These are phyloP conservation scores for Mycena rebaudengoi DNA, from an alignment of 768 basidiomycete species.

Conservation along the genomic window DNA sequence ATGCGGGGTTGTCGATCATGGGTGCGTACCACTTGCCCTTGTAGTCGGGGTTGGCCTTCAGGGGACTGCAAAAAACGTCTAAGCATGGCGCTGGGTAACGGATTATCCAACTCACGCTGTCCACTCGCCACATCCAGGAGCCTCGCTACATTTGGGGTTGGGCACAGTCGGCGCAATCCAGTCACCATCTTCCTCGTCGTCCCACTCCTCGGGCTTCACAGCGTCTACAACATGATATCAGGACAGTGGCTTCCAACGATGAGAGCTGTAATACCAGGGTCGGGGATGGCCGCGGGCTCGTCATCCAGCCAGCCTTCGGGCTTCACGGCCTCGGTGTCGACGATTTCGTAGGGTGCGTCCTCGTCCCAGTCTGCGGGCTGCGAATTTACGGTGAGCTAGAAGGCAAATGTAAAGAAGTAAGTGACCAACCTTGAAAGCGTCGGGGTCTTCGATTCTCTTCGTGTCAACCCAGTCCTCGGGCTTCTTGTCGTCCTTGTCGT, in stretches of 20 bases:
- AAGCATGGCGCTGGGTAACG: neutral
- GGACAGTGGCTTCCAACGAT: neutral
- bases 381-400: neutral
- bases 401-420: neutral
- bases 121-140: conserved; percentile 96
- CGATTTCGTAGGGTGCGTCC: conserved; percentile 91
- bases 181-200: conserved; percentile 99
- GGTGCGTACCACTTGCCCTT: conserved; percentile 99
- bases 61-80: conserved; percentile 57
- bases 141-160: conserved; percentile 92
- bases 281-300: conserved; percentile 81
- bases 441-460: conserved; percentile 85
- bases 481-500: conserved; percentile 91
- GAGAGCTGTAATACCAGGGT: conserved; percentile 69
- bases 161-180: conserved; percentile 91
- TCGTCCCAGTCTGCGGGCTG: conserved; percentile 98
- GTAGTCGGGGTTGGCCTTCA: conserved; percentile 92
- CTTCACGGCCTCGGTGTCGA: conserved; percentile 86
- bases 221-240: conserved; percentile 58
- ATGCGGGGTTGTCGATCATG: conserved; percentile 95
- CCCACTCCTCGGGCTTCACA: conserved; percentile 99
- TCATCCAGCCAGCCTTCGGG: conserved; percentile 97
- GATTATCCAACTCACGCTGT: conserved; percentile 65
- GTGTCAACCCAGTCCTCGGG: conserved; percentile 93
- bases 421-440: conserved; percentile 75